Base-by-base conservation (phyloP, 176 grass and related monocot genomes). In the barley (Hordeum vulgare) region DNA sequence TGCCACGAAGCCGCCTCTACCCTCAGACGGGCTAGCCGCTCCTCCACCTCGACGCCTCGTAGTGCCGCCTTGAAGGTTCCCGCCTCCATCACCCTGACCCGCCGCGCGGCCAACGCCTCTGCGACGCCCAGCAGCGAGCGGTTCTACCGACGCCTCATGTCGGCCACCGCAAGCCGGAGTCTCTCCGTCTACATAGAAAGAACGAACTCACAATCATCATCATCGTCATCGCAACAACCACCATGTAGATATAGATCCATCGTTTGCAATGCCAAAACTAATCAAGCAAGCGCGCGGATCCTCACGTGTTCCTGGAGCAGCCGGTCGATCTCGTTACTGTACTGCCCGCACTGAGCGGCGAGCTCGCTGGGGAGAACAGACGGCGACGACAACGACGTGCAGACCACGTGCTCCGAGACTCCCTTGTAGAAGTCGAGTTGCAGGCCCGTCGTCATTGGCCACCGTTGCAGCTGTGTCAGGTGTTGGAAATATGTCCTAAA, bases 241-340 rank as follows among this genome's bases (percentile, higher is more conserved):
- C 36, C 21, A 20, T 53, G 62, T 7, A 9, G 9, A 66, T 66
- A n/a, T 11, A 14, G 84, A 42, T 66, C 29, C 9, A 57, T 35
- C 29, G 26, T 37, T 37, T 21, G 26, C 29, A 21, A 25, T 5
- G 23, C 51, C 49, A 17, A 11, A 41, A 53, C 4, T n/a, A 61
- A 74, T 79, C 27, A 23, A 61, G 11, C 23, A 4, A 59, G 12
- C 41, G 8, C 8, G 25, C 13, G 34, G 47, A 57, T 45, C 23
- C 86, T 84, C 83, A 94, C 92, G 41, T 93, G 88, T 51, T 94
- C 90, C 54, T 91, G 90, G 88, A 94, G 77, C 68, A 94, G 45
- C 25, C 41, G 65, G 25, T 92, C 90, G 74, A 93, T 88, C 83
- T 97, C 92, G 49, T 84, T 78, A 17, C 8, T 76, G 86, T 89